Evolutionary conservation across 139 green algal genomes (phyloP).

Genomic region (Coelastrella sp.): DNA sequence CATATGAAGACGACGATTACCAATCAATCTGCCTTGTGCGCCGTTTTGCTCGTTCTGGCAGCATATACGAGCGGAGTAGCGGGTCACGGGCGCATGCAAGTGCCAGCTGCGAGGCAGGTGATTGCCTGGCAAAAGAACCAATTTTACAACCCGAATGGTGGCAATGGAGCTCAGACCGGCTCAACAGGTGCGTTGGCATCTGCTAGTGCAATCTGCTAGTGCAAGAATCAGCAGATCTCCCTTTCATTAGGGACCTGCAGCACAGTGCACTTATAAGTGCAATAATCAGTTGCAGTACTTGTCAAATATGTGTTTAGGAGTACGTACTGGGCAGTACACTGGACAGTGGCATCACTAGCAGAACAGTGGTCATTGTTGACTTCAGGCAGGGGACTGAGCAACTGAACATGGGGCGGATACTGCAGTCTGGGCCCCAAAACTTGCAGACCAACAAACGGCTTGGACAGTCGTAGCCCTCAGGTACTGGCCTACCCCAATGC

Average conservation of each 20-base stretch:
- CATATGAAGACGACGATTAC: too few species aligned
- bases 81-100: background rate
- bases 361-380: too few species aligned
- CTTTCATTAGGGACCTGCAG: background rate
- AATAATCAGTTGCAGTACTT: background rate
- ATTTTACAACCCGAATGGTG: background rate
- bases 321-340: too few species aligned
- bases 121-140: background rate
- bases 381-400: too few species aligned
- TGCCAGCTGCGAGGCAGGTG: background rate
- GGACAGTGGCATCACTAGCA: too few species aligned
- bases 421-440: too few species aligned
- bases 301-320: background rate
- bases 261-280: background rate
- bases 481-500: too few species aligned
- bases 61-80: background rate
- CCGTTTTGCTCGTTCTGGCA: background rate
- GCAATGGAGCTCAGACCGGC: background rate
- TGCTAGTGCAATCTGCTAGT: background rate
- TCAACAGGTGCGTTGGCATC: background rate
- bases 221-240: background rate
- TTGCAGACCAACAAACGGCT: too few species aligned
- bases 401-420: too few species aligned
- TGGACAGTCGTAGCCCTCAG: too few species aligned
- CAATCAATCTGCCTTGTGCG: too few species aligned